Conservation (phyloP, 73 alveolate genomes). For the Symbiodinium natans region DNA sequence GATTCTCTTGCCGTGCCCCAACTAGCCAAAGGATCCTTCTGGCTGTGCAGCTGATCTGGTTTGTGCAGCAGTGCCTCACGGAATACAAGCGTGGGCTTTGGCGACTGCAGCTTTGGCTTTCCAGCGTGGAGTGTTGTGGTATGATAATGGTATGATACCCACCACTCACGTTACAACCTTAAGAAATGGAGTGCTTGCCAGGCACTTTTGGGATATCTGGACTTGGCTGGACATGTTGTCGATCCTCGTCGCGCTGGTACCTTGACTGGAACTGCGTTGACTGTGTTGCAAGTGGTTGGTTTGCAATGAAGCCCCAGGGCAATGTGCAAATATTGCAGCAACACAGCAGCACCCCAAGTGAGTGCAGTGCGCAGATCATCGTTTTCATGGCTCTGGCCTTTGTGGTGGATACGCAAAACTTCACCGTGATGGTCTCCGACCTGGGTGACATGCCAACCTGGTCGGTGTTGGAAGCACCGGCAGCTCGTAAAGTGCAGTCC, state of each 20-base stretch:
- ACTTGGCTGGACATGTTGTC: conserved; percentile 45
- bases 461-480: conserved; percentile 61
- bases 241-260: conserved; percentile 37
- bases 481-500: conserved; percentile 70
- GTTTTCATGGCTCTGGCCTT: conserved; percentile 71
- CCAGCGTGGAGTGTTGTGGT: background rate
- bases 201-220: background rate
- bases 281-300: too few relatives aligned
- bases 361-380: conserved; percentile 6
- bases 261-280: background rate
- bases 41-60: conserved; percentile 22
- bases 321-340: too few relatives aligned
- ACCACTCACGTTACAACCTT: background rate
- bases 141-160: background rate
- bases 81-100: conserved; percentile 69
- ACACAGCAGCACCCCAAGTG: too few relatives aligned
- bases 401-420: conserved; percentile 47
- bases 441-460: conserved; percentile 52
- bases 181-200: background rate
- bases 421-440: conserved; percentile 35
- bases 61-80: conserved; percentile 58
- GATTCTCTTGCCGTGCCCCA: too few relatives aligned
- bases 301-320: too few relatives aligned
- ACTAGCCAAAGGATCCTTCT: conserved; percentile 64
- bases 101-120: conserved; percentile 42